phyloP scores from a whole-genome alignment of 208 protist genomes.

The Trypanosoma caninum region DNA sequence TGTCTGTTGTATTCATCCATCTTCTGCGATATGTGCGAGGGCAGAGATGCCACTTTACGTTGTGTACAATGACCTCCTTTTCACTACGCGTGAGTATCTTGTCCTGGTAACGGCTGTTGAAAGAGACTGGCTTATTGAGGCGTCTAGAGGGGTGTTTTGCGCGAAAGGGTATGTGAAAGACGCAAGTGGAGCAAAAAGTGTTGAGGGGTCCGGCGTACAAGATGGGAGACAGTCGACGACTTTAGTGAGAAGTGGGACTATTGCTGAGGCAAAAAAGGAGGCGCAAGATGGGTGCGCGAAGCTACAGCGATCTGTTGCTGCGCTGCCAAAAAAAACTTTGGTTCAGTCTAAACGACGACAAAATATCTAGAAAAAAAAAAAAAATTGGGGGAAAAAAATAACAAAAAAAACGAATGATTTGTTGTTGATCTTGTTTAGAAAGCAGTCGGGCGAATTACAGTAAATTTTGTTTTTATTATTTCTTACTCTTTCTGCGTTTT shows the following conservation, averaged over 20 bases:
- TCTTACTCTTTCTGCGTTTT: background rate
- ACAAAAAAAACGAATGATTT: too few species aligned
- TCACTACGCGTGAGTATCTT: slow-evolving; percentile 97
- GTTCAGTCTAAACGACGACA: slow-evolving; percentile 1
- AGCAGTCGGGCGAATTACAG: too few species aligned
- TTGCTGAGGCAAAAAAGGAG: background rate
- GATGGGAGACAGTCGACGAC: background rate
- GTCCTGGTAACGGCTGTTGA: slow-evolving; percentile 96
- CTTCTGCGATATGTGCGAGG: slow-evolving; percentile 94
- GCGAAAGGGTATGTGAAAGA: slow-evolving; percentile 18
- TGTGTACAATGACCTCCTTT: slow-evolving; percentile 98
- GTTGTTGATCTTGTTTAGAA: too few species aligned
- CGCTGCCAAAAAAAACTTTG: background rate
- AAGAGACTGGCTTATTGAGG: slow-evolving; percentile 94
- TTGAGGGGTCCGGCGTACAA: background rate
- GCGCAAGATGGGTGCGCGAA: background rate
- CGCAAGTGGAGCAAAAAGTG: background rate
- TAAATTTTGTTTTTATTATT: background rate
- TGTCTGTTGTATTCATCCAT: slow-evolving; percentile 96
- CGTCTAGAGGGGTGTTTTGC: slow-evolving; percentile 63
- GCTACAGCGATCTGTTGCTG: background rate
- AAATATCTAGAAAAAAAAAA: slow-evolving; percentile 3
- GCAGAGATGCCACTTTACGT: slow-evolving; percentile 97
- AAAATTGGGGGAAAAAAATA: too few species aligned
- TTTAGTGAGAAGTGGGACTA: background rate